phyloP scores from a whole-genome alignment of 257 asterid species.

The Solanum ossicruentum region DNA sequence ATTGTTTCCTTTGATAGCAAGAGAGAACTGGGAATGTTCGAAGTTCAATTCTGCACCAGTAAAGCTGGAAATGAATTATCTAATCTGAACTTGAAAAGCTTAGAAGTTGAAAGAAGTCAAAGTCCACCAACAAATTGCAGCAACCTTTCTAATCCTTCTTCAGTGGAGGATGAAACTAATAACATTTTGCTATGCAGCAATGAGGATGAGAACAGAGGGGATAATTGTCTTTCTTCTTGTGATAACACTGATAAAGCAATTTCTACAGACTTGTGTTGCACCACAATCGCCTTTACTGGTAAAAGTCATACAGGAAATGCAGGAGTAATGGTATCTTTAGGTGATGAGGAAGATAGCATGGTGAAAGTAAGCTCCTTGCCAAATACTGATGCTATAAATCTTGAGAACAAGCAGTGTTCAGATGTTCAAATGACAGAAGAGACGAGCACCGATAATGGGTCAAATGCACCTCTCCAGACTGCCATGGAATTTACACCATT shows the following conservation, averaged over 20 bases:
- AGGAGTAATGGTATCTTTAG: constrained; percentile 14
- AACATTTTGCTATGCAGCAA: constrained; percentile 34
- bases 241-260: constrained; percentile 19
- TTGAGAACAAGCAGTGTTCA: constrained; percentile 17
- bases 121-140: constrained; percentile 65
- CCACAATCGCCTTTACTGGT: not conserved
- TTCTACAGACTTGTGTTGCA: constrained; percentile 10
- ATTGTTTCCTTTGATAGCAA: constrained; percentile 29
- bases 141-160: constrained; percentile 83
- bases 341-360: constrained; percentile 31
- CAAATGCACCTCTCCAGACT: constrained; percentile 20
- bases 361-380: constrained; percentile 13
- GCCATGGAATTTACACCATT: constrained; percentile 37
- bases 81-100: constrained; percentile 19
- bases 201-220: constrained; percentile 29
- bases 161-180: constrained; percentile 73
- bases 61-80: constrained; percentile 13
- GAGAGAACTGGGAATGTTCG: constrained; percentile 31
- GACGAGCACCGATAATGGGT: constrained; percentile 33
- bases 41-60: constrained; percentile 34
- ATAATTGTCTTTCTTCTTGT: constrained; percentile 20
- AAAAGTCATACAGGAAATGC: constrained; percentile 20
- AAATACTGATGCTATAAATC: constrained; percentile 1
- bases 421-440: constrained; percentile 27
- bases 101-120: constrained; percentile 41